These are phyloP conservation scores for Parsonsia alboflavescens DNA, from an alignment of 257 asterid genomes.

Conservation along the genomic window DNA sequence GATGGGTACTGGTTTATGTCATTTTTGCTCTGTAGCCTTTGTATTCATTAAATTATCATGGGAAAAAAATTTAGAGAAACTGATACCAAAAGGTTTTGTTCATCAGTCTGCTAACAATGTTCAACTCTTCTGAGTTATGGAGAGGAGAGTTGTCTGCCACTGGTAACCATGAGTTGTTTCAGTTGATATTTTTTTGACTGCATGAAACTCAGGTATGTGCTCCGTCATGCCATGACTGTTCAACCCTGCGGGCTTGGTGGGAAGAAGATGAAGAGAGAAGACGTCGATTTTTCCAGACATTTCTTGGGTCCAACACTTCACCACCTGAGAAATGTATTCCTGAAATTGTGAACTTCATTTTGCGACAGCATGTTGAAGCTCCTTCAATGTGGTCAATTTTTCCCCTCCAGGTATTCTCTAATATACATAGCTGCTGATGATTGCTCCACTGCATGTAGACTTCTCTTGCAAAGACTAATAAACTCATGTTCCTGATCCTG, in stretches of 20 bases:
- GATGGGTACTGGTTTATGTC: background rate
- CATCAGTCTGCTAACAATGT: background rate
- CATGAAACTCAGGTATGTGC: slow-evolving; percentile 68
- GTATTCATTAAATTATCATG: background rate
- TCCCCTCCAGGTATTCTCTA: slow-evolving; percentile 79
- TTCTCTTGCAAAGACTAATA: background rate
- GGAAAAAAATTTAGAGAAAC: background rate
- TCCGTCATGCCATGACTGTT: slow-evolving; percentile 96
- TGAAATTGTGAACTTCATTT: slow-evolving; percentile 54
- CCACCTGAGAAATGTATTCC: slow-evolving; percentile 90
- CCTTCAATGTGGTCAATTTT: slow-evolving; percentile 99
- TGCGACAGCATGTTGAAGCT: slow-evolving; percentile 80
- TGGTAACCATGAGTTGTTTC: background rate
- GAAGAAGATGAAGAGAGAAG: slow-evolving; percentile 94
- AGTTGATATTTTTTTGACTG: background rate
- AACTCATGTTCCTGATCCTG: background rate
- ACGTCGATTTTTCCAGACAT: slow-evolving; percentile 45
- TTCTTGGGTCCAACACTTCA: slow-evolving; percentile 62
- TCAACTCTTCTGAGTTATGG: background rate
- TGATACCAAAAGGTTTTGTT: background rate
- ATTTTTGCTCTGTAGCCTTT: background rate
- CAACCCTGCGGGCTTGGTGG: slow-evolving; percentile 99
- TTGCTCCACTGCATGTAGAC: background rate
- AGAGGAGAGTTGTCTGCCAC: background rate
- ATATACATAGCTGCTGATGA: background rate